These are phyloP conservation scores for Pseudocercospora pini-densiflorae DNA, from an alignment of 2,329 filamentous ascomycete genomes.

Conservation along the genomic window DNA sequence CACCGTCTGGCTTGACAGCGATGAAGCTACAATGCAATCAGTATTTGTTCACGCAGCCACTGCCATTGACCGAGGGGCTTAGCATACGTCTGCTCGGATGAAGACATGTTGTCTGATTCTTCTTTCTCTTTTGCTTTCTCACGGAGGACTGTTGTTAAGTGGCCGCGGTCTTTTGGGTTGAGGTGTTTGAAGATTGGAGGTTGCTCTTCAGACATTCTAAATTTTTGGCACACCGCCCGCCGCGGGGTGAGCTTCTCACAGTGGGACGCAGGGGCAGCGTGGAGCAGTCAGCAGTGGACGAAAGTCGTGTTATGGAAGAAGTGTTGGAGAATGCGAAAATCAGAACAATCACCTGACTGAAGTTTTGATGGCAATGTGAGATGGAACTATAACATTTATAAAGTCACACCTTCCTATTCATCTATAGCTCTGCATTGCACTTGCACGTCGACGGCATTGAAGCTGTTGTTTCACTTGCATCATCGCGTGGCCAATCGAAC, in stretches of 20 bases:
- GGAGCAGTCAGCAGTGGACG: neutral
- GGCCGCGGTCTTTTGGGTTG: slow-evolving; percentile 53
- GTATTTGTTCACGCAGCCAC: slow-evolving; percentile 11
- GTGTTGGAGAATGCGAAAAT: neutral
- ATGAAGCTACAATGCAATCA: slow-evolving; percentile 75
- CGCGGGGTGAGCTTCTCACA: slow-evolving; percentile 1
- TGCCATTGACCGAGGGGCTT: neutral
- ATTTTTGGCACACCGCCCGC: neutral
- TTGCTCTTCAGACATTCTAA: slow-evolving; percentile 11
- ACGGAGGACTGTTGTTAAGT: slow-evolving; percentile 44
- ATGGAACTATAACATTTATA: neutral
- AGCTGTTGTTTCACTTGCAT: slow-evolving; percentile 1
- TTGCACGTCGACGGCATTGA: neutral
- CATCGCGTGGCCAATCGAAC: neutral
- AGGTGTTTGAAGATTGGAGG: slow-evolving; percentile 52
- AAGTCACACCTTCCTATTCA: neutral
- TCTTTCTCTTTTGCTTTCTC: slow-evolving; percentile 35
- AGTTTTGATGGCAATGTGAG: neutral
- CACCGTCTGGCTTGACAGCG: slow-evolving; percentile 99
- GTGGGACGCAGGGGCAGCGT: slow-evolving; percentile 3
- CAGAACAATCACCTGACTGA: neutral
- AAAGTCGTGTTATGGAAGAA: neutral
- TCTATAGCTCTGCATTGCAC: slow-evolving; percentile 5
- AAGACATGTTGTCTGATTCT: slow-evolving; percentile 55
- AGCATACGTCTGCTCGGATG: slow-evolving; percentile 81